Evolutionary conservation across 306 rosid genomes (phyloP).

Genomic region (Medicago lupulina): DNA sequence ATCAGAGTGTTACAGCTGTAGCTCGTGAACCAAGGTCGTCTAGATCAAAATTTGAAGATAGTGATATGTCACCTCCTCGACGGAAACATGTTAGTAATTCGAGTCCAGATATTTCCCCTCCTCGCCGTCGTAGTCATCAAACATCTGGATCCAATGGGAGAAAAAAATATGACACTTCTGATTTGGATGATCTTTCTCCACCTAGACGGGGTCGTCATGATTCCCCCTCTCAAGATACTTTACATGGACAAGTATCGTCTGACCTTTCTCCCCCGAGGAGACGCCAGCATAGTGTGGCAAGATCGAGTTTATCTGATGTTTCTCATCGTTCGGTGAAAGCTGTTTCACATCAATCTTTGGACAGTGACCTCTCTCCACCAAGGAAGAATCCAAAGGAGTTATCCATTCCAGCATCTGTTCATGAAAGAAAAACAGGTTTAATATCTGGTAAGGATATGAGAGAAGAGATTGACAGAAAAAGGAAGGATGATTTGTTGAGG

Average conservation of each 20-base stretch:
- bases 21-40: background rate
- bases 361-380: constrained; percentile 70
- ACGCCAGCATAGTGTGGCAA: constrained; percentile 45
- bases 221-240: constrained; percentile 47
- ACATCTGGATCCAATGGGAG: constrained; percentile 25
- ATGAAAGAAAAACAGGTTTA: constrained; percentile 69
- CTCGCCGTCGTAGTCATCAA: constrained; percentile 37
- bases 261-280: constrained; percentile 83
- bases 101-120: constrained; percentile 50
- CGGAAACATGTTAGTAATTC: background rate
- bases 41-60: background rate
- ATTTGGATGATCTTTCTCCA: constrained; percentile 59
- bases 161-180: constrained; percentile 37
- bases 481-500: constrained; percentile 71
- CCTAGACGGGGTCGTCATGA: constrained; percentile 51
- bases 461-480: constrained; percentile 72
- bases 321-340: constrained; percentile 38
- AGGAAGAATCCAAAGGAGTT: constrained; percentile 59
- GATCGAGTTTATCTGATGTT: constrained; percentile 37
- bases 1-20: background rate
- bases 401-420: constrained; percentile 46
- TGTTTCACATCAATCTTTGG: constrained; percentile 46
- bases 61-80: constrained; percentile 17
- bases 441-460: constrained; percentile 76
- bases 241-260: constrained; percentile 36